Conservation (phyloP, 2,329 filamentous ascomycete species). For the Exophiala aquamarina region DNA sequence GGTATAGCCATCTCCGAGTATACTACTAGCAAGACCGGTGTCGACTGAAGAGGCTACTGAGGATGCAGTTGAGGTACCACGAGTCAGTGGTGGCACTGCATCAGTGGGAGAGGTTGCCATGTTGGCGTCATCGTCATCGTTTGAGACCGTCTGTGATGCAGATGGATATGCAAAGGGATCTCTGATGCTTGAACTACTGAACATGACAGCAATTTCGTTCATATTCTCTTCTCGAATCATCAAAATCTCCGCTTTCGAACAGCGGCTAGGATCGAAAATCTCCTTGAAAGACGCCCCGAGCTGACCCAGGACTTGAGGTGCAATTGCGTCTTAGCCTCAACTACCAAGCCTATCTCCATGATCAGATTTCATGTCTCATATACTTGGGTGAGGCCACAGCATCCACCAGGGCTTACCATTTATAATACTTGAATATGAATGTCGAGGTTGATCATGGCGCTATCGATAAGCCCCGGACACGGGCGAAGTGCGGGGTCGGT, state of each 20-base stretch:
- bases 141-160: slow-evolving; percentile 12
- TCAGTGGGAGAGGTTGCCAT: slow-evolving; percentile 19
- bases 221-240: too few relatives aligned
- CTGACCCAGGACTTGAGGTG: too few relatives aligned
- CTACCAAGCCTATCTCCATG: too few relatives aligned
- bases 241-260: too few relatives aligned
- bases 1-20: slow-evolving; percentile 25
- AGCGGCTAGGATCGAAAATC: too few relatives aligned
- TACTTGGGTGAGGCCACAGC: background rate
- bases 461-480: slow-evolving; percentile 19
- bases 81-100: slow-evolving; percentile 27
- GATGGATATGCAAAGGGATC: slow-evolving; percentile 6
- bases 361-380: too few relatives aligned
- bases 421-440: slow-evolving; percentile 2
- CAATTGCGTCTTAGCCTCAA: too few relatives aligned
- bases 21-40: slow-evolving; percentile 26
- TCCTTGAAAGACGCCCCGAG: too few relatives aligned
- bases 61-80: slow-evolving; percentile 25
- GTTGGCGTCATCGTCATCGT: slow-evolving; percentile 17
- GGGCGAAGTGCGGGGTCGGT: slow-evolving; percentile 19
- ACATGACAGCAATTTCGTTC: slow-evolving; percentile 5
- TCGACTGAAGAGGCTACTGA: slow-evolving; percentile 21
- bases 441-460: slow-evolving; percentile 8
- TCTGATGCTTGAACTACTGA: slow-evolving; percentile 10
- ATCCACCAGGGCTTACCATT: slow-evolving; percentile 7